These are phyloP conservation scores for Hymenoscyphus linearis DNA, from an alignment of 2,329 filamentous ascomycete genomes.

Conservation along the genomic window DNA sequence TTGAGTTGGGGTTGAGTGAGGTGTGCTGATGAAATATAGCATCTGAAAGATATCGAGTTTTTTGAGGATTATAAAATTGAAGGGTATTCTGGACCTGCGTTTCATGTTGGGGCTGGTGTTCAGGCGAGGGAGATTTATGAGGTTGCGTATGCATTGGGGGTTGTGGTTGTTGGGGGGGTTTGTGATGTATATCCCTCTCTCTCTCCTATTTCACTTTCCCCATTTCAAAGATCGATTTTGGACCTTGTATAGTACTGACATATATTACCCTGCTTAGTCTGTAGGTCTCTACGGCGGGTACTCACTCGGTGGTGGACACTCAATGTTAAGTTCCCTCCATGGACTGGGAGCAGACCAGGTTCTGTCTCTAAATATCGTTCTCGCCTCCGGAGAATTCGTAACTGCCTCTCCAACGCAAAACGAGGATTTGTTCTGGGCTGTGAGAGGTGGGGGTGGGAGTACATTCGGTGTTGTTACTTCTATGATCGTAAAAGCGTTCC, in stretches of 20 bases:
- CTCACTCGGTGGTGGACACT: constrained; percentile 18
- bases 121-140: constrained; percentile 12
- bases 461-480: constrained; percentile 32
- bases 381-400: constrained; percentile 13
- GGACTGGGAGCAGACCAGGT: constrained; percentile 18
- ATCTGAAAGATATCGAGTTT: constrained; percentile 10
- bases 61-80: constrained; percentile 1
- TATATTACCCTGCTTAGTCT: not conserved
- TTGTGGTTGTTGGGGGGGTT: constrained; percentile 8
- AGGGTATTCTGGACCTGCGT: constrained; percentile 20
- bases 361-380: constrained; percentile 14
- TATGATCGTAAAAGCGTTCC: constrained; percentile 48
- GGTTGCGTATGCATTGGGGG: constrained; percentile 28
- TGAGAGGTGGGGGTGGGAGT: constrained; percentile 26
- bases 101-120: constrained; percentile 17
- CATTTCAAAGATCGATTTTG: too few relatives aligned
- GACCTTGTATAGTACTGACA: not conserved
- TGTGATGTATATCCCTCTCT: not conserved
- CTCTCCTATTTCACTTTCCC: not conserved
- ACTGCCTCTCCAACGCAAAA: constrained; percentile 27
- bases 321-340: constrained; percentile 6
- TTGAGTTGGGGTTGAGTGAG: too few relatives aligned
- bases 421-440: constrained; percentile 17
- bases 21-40: not conserved
- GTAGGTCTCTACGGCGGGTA: constrained; percentile 20